Conservation (phyloP, 139 green algal species). For the Chlorella vulgaris region DNA sequence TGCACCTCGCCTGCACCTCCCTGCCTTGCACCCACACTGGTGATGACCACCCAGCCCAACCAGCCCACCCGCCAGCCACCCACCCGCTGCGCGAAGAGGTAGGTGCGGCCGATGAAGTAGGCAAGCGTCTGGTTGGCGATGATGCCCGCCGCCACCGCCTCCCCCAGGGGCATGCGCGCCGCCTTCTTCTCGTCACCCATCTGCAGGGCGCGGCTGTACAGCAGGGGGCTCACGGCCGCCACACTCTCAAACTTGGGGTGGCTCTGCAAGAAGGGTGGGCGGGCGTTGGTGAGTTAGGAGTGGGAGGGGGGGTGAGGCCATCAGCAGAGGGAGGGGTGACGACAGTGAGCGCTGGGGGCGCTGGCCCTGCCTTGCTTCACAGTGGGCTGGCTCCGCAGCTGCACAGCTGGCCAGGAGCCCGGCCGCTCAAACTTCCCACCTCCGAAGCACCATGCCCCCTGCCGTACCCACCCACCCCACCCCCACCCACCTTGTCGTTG, state of each 20-base stretch:
- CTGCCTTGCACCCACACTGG: too few species aligned
- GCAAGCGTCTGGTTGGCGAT: conserved; percentile 98
- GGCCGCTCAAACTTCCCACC: too few species aligned
- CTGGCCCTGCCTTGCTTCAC: too few species aligned
- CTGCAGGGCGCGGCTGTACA: conserved; percentile 90
- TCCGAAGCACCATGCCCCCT: too few species aligned
- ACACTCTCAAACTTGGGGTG: conserved; percentile 93
- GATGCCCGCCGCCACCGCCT: conserved; percentile 86
- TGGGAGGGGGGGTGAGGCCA: neutral
- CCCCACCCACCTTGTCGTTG: conserved; percentile 75
- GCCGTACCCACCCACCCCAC: too few species aligned
- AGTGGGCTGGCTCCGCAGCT: too few species aligned
- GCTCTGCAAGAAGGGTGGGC: conserved; percentile 24
- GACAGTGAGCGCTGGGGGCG: too few species aligned
- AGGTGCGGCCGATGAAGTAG: conserved; percentile 99
- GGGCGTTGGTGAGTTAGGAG: neutral
- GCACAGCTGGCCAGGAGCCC: too few species aligned
- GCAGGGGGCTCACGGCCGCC: conserved; percentile 79
- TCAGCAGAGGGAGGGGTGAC: neutral
- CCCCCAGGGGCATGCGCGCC: conserved; percentile 76
- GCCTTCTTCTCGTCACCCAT: conserved; percentile 90
- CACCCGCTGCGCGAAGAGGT: conserved; percentile 81
- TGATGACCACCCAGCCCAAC: neutral
- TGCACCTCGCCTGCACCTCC: too few species aligned
- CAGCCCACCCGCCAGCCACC: conserved; percentile 11